Conservation (phyloP, 345 rosid species). For the Eucalyptus marginata region DNA sequence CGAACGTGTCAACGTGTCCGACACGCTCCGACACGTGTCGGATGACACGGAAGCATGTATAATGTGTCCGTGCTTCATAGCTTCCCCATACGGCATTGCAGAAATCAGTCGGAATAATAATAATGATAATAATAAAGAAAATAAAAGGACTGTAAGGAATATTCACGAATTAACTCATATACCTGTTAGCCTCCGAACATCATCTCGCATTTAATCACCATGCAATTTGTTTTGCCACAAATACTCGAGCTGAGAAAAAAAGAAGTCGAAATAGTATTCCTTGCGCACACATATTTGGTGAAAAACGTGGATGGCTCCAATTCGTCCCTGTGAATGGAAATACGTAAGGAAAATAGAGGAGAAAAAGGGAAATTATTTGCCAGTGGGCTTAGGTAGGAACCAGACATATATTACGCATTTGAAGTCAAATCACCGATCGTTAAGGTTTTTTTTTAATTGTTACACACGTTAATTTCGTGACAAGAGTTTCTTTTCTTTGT, state of each 20-base stretch:
- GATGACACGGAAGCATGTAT: no score
- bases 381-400: no score
- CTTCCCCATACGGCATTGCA: background rate
- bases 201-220: background rate
- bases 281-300: background rate
- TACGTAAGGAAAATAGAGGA: background rate
- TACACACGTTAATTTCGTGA: no score
- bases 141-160: background rate
- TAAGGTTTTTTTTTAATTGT: no score
- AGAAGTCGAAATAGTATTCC: background rate
- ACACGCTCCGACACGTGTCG: accelerated
- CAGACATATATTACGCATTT: no score
- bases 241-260: background rate
- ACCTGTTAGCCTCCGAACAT: background rate
- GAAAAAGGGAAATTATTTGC: background rate
- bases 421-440: no score
- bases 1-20: no score
- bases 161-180: background rate
- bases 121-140: background rate
- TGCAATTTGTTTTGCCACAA: background rate
- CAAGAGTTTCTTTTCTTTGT: no score
- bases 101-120: background rate
- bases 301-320: background rate
- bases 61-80: no score
- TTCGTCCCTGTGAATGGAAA: background rate